Percentiles rank a stretch among this genome's conserved stretches.
These are phyloP conservation scores for Pseudocercospora vitis DNA, from an alignment of 2,329 filamentous ascomycete genomes.

Conservation along the genomic window DNA sequence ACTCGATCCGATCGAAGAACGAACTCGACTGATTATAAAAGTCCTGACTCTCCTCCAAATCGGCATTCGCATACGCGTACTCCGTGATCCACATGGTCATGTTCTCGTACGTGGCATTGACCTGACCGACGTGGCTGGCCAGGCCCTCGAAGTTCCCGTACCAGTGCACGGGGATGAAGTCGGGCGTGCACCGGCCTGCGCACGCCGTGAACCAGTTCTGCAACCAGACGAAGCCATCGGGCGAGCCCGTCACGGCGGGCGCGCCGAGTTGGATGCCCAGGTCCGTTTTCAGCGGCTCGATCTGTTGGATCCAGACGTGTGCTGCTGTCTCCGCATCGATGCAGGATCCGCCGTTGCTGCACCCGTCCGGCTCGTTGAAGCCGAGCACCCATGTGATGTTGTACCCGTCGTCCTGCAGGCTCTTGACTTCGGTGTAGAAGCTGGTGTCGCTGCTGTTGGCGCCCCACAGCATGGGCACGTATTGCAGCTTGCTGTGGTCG, in stretches of 20 bases:
- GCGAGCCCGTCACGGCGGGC: constrained; percentile 66
- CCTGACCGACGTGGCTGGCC: constrained; percentile 64
- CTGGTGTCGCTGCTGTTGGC: constrained; percentile 53
- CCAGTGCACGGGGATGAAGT: constrained; percentile 55
- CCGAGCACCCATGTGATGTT: constrained; percentile 68
- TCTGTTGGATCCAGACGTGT: constrained; percentile 66
- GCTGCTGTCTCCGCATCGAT: constrained; percentile 63
- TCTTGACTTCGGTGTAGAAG: constrained; percentile 62
- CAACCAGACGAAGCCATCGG: constrained; percentile 65
- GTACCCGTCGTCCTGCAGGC: constrained; percentile 52
- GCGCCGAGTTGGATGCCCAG: constrained; percentile 68
- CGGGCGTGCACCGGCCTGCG: constrained; percentile 46
- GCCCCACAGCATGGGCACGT: constrained; percentile 81
- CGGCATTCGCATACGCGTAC: constrained; percentile 62
- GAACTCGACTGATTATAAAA: constrained; percentile 68
- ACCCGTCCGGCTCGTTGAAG: constrained; percentile 77
- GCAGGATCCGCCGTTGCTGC: constrained; percentile 55
- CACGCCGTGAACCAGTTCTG: constrained; percentile 64
- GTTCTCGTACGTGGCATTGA: constrained; percentile 52
- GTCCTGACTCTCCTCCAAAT: constrained; percentile 57
- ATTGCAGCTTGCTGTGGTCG: constrained; percentile 60
- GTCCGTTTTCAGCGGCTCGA: constrained; percentile 65
- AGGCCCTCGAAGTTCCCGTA: constrained; percentile 68
- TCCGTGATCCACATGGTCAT: constrained; percentile 75
- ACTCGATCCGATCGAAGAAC: constrained; percentile 65